phyloP scores from a whole-genome alignment of 1,139 yeast species.

The Arxiozyma heterogenica region DNA sequence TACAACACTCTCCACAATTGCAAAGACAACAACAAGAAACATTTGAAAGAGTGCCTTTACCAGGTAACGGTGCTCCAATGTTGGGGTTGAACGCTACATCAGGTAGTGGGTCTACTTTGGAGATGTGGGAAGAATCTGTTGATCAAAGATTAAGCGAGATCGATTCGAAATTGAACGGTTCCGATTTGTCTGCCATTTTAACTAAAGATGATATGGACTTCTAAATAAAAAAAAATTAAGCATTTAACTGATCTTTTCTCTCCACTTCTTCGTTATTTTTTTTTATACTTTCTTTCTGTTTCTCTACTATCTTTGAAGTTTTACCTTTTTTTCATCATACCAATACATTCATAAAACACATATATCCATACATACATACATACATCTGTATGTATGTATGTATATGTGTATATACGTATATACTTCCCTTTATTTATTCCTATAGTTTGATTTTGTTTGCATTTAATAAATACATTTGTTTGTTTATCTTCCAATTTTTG shows the following conservation, averaged over 20 bases:
- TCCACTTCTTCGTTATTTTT: neutral
- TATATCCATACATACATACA: no score
- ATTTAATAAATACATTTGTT: neutral
- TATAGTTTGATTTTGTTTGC: neutral
- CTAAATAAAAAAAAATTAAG: slow-evolving; percentile 1
- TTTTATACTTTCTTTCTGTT: neutral
- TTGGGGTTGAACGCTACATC: slow-evolving; percentile 25
- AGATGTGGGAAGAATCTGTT: slow-evolving; percentile 42
- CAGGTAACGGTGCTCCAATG: slow-evolving; percentile 28
- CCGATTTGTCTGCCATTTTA: slow-evolving; percentile 17
- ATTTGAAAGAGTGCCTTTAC: slow-evolving; percentile 45
- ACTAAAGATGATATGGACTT: slow-evolving; percentile 14
- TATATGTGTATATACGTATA: neutral
- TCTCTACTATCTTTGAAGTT: no score
- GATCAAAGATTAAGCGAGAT: slow-evolving; percentile 36
- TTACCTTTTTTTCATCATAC: no score
- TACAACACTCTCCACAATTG: slow-evolving; percentile 6
- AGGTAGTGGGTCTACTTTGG: slow-evolving; percentile 36
- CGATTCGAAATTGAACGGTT: slow-evolving; percentile 25
- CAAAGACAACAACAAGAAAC: slow-evolving; percentile 6
- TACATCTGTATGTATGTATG: no score
- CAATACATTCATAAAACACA: no score
- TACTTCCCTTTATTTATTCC: neutral
- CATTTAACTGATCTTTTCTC: neutral
- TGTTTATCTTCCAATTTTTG: neutral